Percentiles rank a stretch among this genome's conserved stretches.
Conservation (phyloP, 768 basidiomycete genomes). For the Mycena galericulata region DNA sequence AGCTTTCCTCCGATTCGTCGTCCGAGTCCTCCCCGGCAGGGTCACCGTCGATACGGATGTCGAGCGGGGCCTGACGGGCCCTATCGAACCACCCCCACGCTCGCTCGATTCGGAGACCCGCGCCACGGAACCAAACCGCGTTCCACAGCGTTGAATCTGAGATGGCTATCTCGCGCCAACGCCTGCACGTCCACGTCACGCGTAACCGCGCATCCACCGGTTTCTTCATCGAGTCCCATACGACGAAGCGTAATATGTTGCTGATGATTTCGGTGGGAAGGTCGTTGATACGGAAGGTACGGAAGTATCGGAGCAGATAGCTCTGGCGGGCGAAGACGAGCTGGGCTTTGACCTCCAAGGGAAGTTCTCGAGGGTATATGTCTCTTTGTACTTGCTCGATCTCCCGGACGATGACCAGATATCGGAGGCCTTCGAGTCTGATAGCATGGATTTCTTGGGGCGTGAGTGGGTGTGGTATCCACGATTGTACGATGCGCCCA, state of each 20-base stretch:
- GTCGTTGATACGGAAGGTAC: conserved; percentile 55
- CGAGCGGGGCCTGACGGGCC: conserved; percentile 65
- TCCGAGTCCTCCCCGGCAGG: conserved; percentile 39
- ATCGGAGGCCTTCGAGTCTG: conserved; percentile 30
- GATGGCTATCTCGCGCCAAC: conserved; percentile 64
- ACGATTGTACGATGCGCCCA: conserved; percentile 42
- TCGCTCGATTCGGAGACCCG: conserved; percentile 57
- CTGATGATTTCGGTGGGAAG: conserved; percentile 75
- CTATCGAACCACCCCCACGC: conserved; percentile 70
- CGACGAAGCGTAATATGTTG: conserved; percentile 71
- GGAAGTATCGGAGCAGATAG: conserved; percentile 33
- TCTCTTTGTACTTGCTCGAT: conserved; percentile 34
- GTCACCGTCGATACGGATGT: conserved; percentile 68
- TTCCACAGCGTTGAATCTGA: conserved; percentile 70
- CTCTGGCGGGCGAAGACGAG: conserved; percentile 28
- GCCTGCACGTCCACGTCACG: conserved; percentile 70
- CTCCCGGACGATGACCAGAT: conserved; percentile 30
- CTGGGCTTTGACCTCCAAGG: conserved; percentile 35
- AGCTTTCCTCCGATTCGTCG: conserved; percentile 38
- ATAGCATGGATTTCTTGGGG: conserved; percentile 21
- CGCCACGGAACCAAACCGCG: conserved; percentile 72
- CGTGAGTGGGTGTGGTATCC: conserved; percentile 34
- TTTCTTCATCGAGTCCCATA: conserved; percentile 58
- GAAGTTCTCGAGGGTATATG: conserved; percentile 32
- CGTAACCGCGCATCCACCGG: conserved; percentile 54